Conservation (phyloP, 352 stramenopile species). For the Globisporangium lucens region DNA sequence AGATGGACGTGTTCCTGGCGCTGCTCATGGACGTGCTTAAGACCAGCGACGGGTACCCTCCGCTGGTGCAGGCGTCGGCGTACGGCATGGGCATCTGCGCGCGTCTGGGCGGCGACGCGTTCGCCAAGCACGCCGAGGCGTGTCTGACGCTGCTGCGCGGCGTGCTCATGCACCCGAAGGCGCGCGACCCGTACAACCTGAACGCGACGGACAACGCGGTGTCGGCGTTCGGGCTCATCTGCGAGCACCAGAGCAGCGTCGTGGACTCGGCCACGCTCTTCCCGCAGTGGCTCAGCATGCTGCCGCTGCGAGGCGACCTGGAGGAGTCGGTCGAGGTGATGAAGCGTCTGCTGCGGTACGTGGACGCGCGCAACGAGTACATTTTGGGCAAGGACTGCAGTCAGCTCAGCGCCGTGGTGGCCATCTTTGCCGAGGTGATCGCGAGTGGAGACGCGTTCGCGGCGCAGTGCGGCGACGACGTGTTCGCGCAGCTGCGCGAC, state of each 20-base stretch:
- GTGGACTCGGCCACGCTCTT: constrained; percentile 55
- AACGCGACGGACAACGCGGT: constrained; percentile 83
- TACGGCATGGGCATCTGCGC: constrained; percentile 78
- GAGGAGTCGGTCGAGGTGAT: constrained; percentile 73
- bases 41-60: constrained; percentile 51
- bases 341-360: constrained; percentile 60
- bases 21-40: constrained; percentile 62
- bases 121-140: constrained; percentile 46
- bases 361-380: constrained; percentile 51
- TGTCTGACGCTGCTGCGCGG: constrained; percentile 58
- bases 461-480: constrained; percentile 43
- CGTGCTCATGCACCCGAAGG: constrained; percentile 50
- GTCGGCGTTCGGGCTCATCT: constrained; percentile 69
- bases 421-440: constrained; percentile 55
- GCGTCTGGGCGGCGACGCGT: constrained; percentile 43
- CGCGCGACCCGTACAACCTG: constrained; percentile 43
- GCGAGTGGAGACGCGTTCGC: constrained; percentile 38
- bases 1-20: constrained; percentile 64
- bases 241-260: constrained; percentile 50
- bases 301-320: constrained; percentile 70
- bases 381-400: constrained; percentile 49
- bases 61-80: constrained; percentile 61
- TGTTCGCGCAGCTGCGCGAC: constrained; percentile 34
- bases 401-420: constrained; percentile 55
- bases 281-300: constrained; percentile 63